Evolutionary conservation across 495 filamentous ascomycete genomes (phyloP), one percentile per base, ranked within the genome.

Genomic region (Aspergillus panamensis): DNA sequence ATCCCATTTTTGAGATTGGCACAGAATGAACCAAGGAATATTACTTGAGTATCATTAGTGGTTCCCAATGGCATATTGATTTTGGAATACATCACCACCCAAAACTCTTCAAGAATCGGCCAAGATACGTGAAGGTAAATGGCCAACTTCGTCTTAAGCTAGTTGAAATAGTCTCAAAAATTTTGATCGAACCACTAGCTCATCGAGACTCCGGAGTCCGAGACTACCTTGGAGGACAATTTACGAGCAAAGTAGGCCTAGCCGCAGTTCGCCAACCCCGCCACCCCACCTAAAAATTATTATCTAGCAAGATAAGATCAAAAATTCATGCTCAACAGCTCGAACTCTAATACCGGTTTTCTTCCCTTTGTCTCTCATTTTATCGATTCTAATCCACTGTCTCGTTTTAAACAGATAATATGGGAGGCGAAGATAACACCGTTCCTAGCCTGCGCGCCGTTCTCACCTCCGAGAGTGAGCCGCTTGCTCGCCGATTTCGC

Each of bases 401-500:
- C 13, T 12, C 35, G 17, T 40, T 12, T 32, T 20, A 6, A 20
- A 12, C 53, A 33, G 66, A 72, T 31, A 56, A 62, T 25, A 48
- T 63, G 20, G 56, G 63, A n/a, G 55, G 48, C 37, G 53, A 57
- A 12, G 65, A 73, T 58, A 58, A 62, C 45, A 75, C 73, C 6
- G 63, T 92, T 64, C 61, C 76, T 45, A 68, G 79, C 48, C 85
- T 96, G 45, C 89, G 91, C 65, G 79, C 86, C 62, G 85, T 87
- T 62, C 86, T 98, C 51, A 84, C 79, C 62, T 84, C 87, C 54
- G 92, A 97, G 74, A 72, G 79, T 31, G 84, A 87, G 56, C 86
- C 93, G 21, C 89, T 98, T 57, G 87, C 92, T 47, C 81, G 87
- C 57, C 91, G 93, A 55, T 99, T 97, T 76, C 92, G 94, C 66